These are phyloP conservation scores for Metschnikowia kunwiensis DNA, from an alignment of 805 yeast species.

Conservation along the genomic window DNA sequence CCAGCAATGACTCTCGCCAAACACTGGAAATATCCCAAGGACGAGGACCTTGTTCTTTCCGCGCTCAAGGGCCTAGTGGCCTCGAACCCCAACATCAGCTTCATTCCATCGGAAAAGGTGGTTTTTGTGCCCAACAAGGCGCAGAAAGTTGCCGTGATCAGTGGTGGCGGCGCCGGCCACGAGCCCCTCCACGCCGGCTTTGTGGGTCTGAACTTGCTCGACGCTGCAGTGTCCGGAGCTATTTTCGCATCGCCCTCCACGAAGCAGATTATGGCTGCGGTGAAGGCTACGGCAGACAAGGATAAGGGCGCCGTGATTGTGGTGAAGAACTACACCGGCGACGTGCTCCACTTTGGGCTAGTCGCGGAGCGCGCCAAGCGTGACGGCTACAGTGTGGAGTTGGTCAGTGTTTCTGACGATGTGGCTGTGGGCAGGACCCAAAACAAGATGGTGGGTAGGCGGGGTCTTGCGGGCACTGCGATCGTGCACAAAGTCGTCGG, in stretches of 20 bases:
- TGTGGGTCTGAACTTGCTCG: slow-evolving; percentile 78
- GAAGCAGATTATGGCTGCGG: slow-evolving; percentile 72
- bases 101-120: slow-evolving; percentile 57
- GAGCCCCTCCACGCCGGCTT: slow-evolving; percentile 93
- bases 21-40: slow-evolving; percentile 48
- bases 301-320: slow-evolving; percentile 69
- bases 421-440: slow-evolving; percentile 90
- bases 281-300: slow-evolving; percentile 53
- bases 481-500: slow-evolving; percentile 85
- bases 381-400: slow-evolving; percentile 66
- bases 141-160: slow-evolving; percentile 64
- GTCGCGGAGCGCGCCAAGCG: slow-evolving; percentile 87
- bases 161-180: slow-evolving; percentile 97
- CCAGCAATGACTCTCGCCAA: slow-evolving; percentile 23
- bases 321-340: slow-evolving; percentile 94
- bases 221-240: slow-evolving; percentile 87
- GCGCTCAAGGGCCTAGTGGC: slow-evolving; percentile 52
- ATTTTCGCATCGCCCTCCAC: slow-evolving; percentile 96
- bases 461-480: slow-evolving; percentile 91
- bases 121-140: slow-evolving; percentile 43
- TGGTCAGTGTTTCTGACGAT: slow-evolving; percentile 83
- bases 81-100: slow-evolving; percentile 51
- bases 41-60: slow-evolving; percentile 45
- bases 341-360: slow-evolving; percentile 85
- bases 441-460: slow-evolving; percentile 88